Conservation (phyloP, 2,329 filamentous ascomycete species). For the Sarocladium oryzae region DNA sequence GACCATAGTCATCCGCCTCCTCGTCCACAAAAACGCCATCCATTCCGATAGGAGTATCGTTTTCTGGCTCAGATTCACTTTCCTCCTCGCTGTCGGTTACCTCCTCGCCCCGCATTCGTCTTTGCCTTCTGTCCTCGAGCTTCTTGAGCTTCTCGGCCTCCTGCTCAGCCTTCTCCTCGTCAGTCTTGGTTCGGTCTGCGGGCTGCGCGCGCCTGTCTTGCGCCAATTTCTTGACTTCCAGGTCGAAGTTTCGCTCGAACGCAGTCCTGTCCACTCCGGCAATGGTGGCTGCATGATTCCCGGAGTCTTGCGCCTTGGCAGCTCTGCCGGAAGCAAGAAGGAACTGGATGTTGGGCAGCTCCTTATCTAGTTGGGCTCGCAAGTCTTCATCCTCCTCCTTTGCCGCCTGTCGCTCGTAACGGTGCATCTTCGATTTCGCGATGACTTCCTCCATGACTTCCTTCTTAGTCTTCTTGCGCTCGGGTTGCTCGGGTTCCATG, state of each 20-base stretch:
- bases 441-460: conserved; percentile 98
- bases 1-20: conserved; percentile 51
- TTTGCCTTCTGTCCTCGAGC: conserved; percentile 74
- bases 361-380: conserved; percentile 76
- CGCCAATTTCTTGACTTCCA: conserved; percentile 72
- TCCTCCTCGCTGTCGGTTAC: conserved; percentile 61
- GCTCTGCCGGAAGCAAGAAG: conserved; percentile 52
- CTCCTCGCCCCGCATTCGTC: conserved; percentile 82
- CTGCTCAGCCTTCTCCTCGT: conserved; percentile 74
- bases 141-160: conserved; percentile 71
- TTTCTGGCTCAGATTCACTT: conserved; percentile 39
- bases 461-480: conserved; percentile 88
- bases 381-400: conserved; percentile 93
- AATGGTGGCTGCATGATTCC: conserved; percentile 22
- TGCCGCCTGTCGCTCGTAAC: conserved; percentile 84
- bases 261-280: conserved; percentile 56
- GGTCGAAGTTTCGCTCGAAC: conserved; percentile 83
- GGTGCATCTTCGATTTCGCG: conserved; percentile 92
- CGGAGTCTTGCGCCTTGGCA: conserved; percentile 23
- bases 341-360: conserved; percentile 67
- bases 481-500: conserved; percentile 59
- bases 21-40: conserved; percentile 27
- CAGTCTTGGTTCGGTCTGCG: conserved; percentile 82
- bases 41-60: conserved; percentile 20
- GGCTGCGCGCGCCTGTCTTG: conserved; percentile 81